Evolutionary conservation across 176 grass and related monocot species (phyloP).

Genomic region (Calamus simplicifolius): DNA sequence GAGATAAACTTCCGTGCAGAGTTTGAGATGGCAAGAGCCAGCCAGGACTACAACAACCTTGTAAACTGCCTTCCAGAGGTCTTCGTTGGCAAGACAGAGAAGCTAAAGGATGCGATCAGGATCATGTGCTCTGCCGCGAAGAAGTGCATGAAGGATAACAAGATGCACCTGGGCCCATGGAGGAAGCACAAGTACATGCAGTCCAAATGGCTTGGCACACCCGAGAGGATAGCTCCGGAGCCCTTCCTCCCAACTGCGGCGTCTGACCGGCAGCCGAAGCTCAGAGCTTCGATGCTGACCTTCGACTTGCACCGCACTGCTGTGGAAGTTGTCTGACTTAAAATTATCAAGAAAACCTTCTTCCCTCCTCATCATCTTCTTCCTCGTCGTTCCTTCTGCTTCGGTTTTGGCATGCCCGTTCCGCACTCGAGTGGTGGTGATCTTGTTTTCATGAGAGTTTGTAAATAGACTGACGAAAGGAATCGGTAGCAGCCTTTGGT

Average conservation of each 20-base stretch:
- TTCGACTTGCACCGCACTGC: slow-evolving; percentile 45
- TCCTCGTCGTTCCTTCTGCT: too few species aligned
- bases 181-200: slow-evolving; percentile 90
- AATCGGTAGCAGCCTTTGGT: too few species aligned
- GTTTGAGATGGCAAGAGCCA: slow-evolving; percentile 62
- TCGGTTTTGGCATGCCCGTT: too few species aligned
- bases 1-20: slow-evolving; percentile 54
- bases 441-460: too few species aligned
- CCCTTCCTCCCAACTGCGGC: background rate
- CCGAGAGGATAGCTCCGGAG: slow-evolving; percentile 28
- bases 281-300: slow-evolving; percentile 82
- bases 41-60: slow-evolving; percentile 42
- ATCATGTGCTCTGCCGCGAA: slow-evolving; percentile 56
- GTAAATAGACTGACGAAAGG: too few species aligned
- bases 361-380: too few species aligned
- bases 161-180: slow-evolving; percentile 79
- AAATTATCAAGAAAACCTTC: background rate
- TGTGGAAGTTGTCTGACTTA: slow-evolving; percentile 33
- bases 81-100: slow-evolving; percentile 52
- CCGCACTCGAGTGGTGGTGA: too few species aligned
- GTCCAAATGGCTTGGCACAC: slow-evolving; percentile 69
- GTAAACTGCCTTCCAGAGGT: slow-evolving; percentile 48
- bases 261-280: slow-evolving; percentile 39
- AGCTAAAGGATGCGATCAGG: slow-evolving; percentile 32
- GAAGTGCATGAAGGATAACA: slow-evolving; percentile 69